Evolutionary conservation across 2,329 filamentous ascomycete species (phyloP).

Genomic region (Trichophyton simii): DNA sequence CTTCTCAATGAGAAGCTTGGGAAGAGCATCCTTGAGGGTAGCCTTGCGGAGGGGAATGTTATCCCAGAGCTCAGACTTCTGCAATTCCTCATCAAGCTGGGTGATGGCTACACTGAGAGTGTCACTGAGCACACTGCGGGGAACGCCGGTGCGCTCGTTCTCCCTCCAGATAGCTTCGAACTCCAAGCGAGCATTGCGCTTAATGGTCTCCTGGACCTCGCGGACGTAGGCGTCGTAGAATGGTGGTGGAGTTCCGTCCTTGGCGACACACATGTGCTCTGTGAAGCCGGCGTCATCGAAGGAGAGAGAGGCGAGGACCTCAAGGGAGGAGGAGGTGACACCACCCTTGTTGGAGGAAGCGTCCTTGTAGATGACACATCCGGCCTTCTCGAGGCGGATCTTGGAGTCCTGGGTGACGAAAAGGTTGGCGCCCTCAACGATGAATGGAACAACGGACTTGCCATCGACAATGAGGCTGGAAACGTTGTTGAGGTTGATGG

Average conservation of each 20-base stretch:
- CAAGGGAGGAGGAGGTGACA: slow-evolving; percentile 91
- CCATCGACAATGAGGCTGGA: slow-evolving; percentile 80
- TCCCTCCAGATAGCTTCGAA: slow-evolving; percentile 99
- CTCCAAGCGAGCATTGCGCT: slow-evolving; percentile 80
- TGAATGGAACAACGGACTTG: slow-evolving; percentile 79
- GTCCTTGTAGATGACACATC: slow-evolving; percentile 92
- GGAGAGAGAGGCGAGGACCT: slow-evolving; percentile 85
- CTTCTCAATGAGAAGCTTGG: slow-evolving; percentile 70
- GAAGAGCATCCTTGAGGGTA: slow-evolving; percentile 74
- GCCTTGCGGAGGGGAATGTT: slow-evolving; percentile 64
- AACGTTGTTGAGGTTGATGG: slow-evolving; percentile 81
- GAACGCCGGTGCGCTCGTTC: slow-evolving; percentile 64
- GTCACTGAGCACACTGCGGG: slow-evolving; percentile 81
- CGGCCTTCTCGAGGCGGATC: slow-evolving; percentile 85
- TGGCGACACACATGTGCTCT: slow-evolving; percentile 80
- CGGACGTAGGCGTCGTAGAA: slow-evolving; percentile 94
- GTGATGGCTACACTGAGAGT: slow-evolving; percentile 86
- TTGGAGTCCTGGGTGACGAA: slow-evolving; percentile 99
- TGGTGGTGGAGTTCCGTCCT: slow-evolving; percentile 64
- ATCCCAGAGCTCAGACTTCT: slow-evolving; percentile 83
- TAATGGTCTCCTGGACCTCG: slow-evolving; percentile 80
- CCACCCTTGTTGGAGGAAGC: slow-evolving; percentile 97
- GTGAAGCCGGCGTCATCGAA: slow-evolving; percentile 85
- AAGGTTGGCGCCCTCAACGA: slow-evolving; percentile 93
- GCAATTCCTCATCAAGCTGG: slow-evolving; percentile 89